Conservation (phyloP, 2,329 filamentous ascomycete genomes). For the Colletotrichum sp. region DNA sequence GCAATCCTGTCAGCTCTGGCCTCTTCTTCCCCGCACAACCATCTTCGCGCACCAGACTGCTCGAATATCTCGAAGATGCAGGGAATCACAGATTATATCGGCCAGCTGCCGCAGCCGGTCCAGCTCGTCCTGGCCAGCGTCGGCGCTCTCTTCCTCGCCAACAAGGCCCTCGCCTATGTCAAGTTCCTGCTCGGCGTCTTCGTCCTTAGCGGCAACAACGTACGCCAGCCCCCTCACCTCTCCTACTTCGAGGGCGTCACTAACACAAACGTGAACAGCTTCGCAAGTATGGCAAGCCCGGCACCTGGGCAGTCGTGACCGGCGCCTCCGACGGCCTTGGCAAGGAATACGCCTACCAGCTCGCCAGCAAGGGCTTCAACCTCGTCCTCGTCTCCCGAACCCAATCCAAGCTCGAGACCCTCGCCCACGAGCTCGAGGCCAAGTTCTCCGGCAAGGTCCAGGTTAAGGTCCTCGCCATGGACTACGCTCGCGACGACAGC, state of each 20-base stretch:
- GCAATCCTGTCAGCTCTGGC: neutral
- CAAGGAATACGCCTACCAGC: slow-evolving; percentile 92
- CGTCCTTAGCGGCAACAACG: slow-evolving; percentile 67
- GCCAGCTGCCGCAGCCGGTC: slow-evolving; percentile 46
- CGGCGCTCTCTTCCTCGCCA: slow-evolving; percentile 64
- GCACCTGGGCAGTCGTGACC: slow-evolving; percentile 93
- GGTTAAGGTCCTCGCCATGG: slow-evolving; percentile 86
- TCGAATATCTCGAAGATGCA: neutral
- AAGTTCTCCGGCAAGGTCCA: slow-evolving; percentile 70
- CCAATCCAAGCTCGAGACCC: slow-evolving; percentile 82
- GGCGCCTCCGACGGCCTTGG: slow-evolving; percentile 96
- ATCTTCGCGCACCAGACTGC: neutral
- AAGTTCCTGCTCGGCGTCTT: slow-evolving; percentile 72
- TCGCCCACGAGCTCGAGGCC: slow-evolving; percentile 76
- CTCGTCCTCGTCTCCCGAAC: slow-evolving; percentile 94
- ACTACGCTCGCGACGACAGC: slow-evolving; percentile 82
- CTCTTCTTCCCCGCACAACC: neutral
- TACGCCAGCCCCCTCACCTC: slow-evolving; percentile 39
- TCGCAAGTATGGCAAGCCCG: slow-evolving; percentile 86
- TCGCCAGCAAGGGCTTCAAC: slow-evolving; percentile 93
- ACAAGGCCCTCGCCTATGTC: slow-evolving; percentile 62
- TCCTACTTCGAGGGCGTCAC: neutral
- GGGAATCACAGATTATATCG: slow-evolving; percentile 35
- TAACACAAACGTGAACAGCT: slow-evolving; percentile 60
- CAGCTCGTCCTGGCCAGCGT: slow-evolving; percentile 55